Percentiles rank a stretch among this genome's conserved stretches.
Evolutionary conservation across 257 asterid species (phyloP).

Genomic region (Ballota nigra): DNA sequence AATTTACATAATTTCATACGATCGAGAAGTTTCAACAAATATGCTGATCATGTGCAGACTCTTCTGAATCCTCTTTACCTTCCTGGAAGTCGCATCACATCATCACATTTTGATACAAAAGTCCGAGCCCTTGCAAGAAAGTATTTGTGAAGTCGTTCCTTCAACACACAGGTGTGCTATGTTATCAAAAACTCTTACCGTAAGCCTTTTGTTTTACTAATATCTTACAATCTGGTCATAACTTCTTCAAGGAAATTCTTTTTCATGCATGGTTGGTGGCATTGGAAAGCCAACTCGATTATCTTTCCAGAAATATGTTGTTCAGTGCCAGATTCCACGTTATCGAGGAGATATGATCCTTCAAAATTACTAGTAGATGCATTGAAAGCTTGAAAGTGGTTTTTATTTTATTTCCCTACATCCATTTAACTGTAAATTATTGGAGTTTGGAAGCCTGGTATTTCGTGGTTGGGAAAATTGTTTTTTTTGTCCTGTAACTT

Average conservation of each 20-base stretch:
- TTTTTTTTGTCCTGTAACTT: too few relatives aligned
- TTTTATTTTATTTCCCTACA: too few relatives aligned
- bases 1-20: background rate
- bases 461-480: too few relatives aligned
- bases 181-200: constrained; percentile 3
- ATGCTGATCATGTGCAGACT: constrained; percentile 52
- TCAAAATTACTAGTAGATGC: too few relatives aligned
- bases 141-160: constrained; percentile 49
- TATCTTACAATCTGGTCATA: too few relatives aligned
- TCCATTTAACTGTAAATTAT: too few relatives aligned
- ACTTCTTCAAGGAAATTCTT: too few relatives aligned
- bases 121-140: constrained; percentile 94
- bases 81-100: constrained; percentile 91
- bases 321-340: background rate
- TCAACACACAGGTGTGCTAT: constrained; percentile 25
- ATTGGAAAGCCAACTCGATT: too few relatives aligned
- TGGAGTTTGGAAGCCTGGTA: too few relatives aligned
- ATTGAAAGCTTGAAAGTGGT: too few relatives aligned
- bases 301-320: too few relatives aligned
- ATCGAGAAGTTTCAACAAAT: constrained; percentile 8
- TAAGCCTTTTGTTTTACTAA: constrained; percentile 12
- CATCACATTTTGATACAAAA: constrained; percentile 97
- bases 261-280: too few relatives aligned
- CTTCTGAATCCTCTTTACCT: constrained; percentile 94
- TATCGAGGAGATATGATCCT: background rate